These are phyloP conservation scores for Inonotus hispidus DNA, from an alignment of 1,284 basidiomycete species.

Conservation along the genomic window DNA sequence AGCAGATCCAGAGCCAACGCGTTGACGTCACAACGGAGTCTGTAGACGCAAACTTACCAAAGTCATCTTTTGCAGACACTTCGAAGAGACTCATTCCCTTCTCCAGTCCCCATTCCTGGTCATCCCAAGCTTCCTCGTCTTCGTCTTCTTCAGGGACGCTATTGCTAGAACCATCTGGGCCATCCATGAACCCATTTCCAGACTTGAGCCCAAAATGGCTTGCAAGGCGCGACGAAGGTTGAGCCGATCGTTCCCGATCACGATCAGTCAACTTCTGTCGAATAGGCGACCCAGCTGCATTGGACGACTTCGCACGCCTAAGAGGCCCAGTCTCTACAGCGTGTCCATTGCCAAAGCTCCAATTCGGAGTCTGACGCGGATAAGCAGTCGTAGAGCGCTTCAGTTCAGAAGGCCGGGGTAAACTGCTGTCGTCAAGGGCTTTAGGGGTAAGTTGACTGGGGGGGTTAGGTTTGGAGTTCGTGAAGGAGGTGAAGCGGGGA, in stretches of 20 bases:
- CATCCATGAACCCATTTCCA: constrained; percentile 44
- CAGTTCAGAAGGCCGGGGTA: constrained; percentile 42
- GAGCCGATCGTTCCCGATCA: constrained; percentile 2
- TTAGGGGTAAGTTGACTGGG: constrained; percentile 33
- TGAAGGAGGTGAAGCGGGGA: constrained; percentile 80
- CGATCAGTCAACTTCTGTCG: constrained; percentile 14
- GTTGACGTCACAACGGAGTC: background rate
- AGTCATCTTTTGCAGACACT: constrained; percentile 80
- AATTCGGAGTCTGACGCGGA: constrained; percentile 10
- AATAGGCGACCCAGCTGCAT: constrained; percentile 9
- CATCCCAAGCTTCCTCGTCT: constrained; percentile 44
- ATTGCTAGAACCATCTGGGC: constrained; percentile 54
- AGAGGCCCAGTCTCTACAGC: constrained; percentile 3
- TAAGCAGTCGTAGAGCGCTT: constrained; percentile 35
- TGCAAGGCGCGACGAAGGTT: constrained; percentile 44
- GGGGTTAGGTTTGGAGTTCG: constrained; percentile 60
- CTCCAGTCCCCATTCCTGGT: constrained; percentile 67
- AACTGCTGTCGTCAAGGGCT: constrained; percentile 38
- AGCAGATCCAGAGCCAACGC: background rate
- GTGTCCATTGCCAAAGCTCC: constrained; percentile 12
- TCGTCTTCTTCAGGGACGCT: constrained; percentile 58
- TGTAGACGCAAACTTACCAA: constrained; percentile 44
- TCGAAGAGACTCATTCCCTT: constrained; percentile 82
- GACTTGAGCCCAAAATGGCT: constrained; percentile 41
- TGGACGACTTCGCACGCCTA: constrained; percentile 16